phyloP scores from a whole-genome alignment of 495 filamentous ascomycete species.

The Aspergillus carlsbadensis region DNA sequence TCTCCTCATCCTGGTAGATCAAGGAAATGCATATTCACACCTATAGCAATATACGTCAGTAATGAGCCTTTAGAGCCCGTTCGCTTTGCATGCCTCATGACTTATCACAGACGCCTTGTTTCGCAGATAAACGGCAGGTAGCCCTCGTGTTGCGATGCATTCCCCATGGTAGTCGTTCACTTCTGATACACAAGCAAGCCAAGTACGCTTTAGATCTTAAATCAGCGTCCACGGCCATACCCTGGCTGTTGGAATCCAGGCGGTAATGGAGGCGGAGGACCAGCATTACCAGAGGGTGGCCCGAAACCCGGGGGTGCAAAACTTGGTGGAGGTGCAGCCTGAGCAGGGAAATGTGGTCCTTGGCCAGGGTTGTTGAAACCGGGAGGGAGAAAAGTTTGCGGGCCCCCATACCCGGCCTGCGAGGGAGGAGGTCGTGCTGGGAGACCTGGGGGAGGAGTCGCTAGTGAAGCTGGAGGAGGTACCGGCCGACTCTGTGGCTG shows the following conservation, averaged over 20 bases:
- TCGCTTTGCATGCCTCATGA: too few species aligned
- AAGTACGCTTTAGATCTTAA: background rate
- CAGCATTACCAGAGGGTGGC: conserved; percentile 33
- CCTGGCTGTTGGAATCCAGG: conserved; percentile 52
- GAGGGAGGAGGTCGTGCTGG: conserved; percentile 79
- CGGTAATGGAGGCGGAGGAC: conserved; percentile 42
- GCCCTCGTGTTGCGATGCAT: too few species aligned
- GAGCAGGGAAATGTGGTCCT: conserved; percentile 36
- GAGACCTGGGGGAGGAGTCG: conserved; percentile 70
- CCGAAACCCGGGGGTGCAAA: conserved; percentile 56
- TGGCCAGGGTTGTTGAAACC: conserved; percentile 50
- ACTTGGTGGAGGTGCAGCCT: conserved; percentile 53
- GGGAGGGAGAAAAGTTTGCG: conserved; percentile 64
- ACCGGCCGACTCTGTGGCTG: conserved; percentile 33
- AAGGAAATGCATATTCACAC: too few species aligned
- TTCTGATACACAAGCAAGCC: background rate
- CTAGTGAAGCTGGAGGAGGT: conserved; percentile 46
- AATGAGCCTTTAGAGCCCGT: too few species aligned
- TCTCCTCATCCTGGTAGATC: background rate
- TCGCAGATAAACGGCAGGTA: too few species aligned
- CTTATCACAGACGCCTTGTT: too few species aligned
- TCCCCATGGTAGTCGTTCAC: too few species aligned
- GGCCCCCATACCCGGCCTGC: conserved; percentile 74
- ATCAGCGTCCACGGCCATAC: conserved; percentile 46
- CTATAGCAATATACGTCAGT: too few species aligned